Base-by-base conservation (phyloP, 371 early-diverging fungal genomes). In the Mucor mucedo region DNA sequence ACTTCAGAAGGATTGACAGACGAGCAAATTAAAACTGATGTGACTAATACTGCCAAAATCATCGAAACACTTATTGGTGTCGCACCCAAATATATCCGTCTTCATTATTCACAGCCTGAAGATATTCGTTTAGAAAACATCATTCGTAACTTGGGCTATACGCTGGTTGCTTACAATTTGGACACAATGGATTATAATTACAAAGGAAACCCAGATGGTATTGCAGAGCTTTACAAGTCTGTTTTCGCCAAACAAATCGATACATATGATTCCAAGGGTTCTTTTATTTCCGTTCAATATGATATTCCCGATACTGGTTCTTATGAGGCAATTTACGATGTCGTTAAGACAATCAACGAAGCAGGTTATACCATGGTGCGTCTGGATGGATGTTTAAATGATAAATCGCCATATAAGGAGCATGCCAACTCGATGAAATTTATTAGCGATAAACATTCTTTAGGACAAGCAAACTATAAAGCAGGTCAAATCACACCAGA, bases 271-370 rank as follows among this genome's bases (percentile, higher is more conserved):
- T 76, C 80, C 16, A 82, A 82, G 66, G 84, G 80, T 8, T 78
- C 79, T 10, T 81, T 80, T 53, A 77, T 84, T 41, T 73, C 82
- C 0, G 72, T 81, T n/a, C 83, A 82, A 11, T 80, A 84, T 40
- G 84, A 84, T 69, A 79, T 84, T 21, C 84, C 84, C 4, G 71
- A 77, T 32, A 85, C 85, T 6, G 82, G 84, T 8, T 82, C 84
- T 2, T 77, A 74, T 32, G 66, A 78, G 13, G 83, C 75, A 2
- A 60, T 85, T 11, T 77, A 74, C 38, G 77, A 83, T 65, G 75
- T 79, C 21, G 62, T 85, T 50, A 76, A 78, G 50, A 66, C 74
- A 0, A 79, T 85, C 61, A 64, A 82, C 28, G 71, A 76, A 3
- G 60, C 77, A 40, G 82, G 82, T 21, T 85, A 85, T 57, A 83